Evolutionary conservation across 768 basidiomycete genomes (phyloP).

Genomic region (Lentinula guzmanii): DNA sequence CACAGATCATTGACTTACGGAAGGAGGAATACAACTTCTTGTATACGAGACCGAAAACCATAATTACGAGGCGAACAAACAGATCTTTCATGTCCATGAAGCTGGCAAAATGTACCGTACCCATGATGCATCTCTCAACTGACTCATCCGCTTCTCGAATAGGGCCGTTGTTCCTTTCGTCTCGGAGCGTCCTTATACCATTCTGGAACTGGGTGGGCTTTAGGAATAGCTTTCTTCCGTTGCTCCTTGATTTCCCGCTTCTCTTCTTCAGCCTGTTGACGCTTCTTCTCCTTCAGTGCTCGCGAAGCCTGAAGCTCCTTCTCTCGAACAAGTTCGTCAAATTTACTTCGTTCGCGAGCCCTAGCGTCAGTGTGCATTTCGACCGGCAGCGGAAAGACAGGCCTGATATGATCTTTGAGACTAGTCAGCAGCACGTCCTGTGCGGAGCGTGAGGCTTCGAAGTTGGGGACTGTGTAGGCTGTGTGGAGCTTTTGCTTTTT

Average conservation of each 20-base stretch:
- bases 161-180: not conserved
- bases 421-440: constrained; percentile 35
- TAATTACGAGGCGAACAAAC: not conserved
- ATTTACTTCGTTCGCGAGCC: constrained; percentile 56
- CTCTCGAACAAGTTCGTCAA: constrained; percentile 51
- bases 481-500: constrained; percentile 18
- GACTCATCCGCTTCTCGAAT: not conserved
- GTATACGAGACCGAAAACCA: not conserved
- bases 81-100: not conserved
- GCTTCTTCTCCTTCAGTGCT: constrained; percentile 39
- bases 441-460: constrained; percentile 47
- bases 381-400: constrained; percentile 41
- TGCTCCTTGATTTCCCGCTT: constrained; percentile 56
- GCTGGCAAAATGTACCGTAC: not conserved
- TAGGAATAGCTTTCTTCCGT: constrained; percentile 57
- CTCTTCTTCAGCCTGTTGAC: constrained; percentile 47
- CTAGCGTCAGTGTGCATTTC: constrained; percentile 50
- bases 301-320: constrained; percentile 49
- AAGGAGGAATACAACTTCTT: not conserved
- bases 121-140: not conserved
- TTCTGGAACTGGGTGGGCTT: constrained; percentile 66
- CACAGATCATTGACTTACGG: not conserved
- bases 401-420: constrained; percentile 41
- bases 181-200: constrained; percentile 58
- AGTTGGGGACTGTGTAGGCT: constrained; percentile 39